These are phyloP conservation scores for Penicillium cosmopolitanum DNA, from an alignment of 495 filamentous ascomycete species.

Conservation along the genomic window DNA sequence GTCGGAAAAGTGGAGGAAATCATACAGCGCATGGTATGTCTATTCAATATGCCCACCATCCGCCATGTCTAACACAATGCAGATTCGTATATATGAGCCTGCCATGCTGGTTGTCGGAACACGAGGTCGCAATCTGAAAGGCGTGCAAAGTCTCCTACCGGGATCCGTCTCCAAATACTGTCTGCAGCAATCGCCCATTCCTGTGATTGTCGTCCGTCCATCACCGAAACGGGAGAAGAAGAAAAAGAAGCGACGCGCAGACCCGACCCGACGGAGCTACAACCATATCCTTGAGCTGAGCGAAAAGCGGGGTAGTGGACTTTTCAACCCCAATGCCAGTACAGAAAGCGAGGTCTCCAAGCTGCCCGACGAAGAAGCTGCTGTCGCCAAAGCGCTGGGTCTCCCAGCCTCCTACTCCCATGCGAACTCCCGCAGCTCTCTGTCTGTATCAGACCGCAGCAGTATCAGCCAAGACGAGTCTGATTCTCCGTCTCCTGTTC, in stretches of 20 bases:
- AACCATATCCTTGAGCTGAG: slow-evolving; percentile 72
- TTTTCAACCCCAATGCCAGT: slow-evolving; percentile 56
- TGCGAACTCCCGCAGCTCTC: slow-evolving; percentile 49
- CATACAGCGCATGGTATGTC: slow-evolving; percentile 86
- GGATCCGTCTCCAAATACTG: slow-evolving; percentile 97
- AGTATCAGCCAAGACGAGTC: slow-evolving; percentile 41
- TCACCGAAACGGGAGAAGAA: slow-evolving; percentile 89
- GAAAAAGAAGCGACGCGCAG: slow-evolving; percentile 81
- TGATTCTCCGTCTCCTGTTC: slow-evolving; percentile 30
- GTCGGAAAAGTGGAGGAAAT: slow-evolving; percentile 91
- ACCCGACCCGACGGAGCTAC: slow-evolving; percentile 80
- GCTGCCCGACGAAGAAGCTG: slow-evolving; percentile 66
- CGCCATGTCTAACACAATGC: slow-evolving; percentile 19
- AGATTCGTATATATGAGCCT: slow-evolving; percentile 95
- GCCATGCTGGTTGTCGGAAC: slow-evolving; percentile 96
- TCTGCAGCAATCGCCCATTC: slow-evolving; percentile 91
- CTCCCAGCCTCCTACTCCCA: slow-evolving; percentile 50
- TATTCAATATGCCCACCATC: neutral
- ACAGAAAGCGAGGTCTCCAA: slow-evolving; percentile 42
- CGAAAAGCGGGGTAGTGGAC: slow-evolving; percentile 54
- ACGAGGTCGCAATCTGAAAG: slow-evolving; percentile 80
- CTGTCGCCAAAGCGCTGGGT: slow-evolving; percentile 71
- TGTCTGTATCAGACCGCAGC: slow-evolving; percentile 50
- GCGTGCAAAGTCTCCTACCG: slow-evolving; percentile 86
- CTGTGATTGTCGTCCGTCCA: slow-evolving; percentile 94